Conservation (phyloP, 2,329 filamentous ascomycete species). For the Huntiella abstrusa region DNA sequence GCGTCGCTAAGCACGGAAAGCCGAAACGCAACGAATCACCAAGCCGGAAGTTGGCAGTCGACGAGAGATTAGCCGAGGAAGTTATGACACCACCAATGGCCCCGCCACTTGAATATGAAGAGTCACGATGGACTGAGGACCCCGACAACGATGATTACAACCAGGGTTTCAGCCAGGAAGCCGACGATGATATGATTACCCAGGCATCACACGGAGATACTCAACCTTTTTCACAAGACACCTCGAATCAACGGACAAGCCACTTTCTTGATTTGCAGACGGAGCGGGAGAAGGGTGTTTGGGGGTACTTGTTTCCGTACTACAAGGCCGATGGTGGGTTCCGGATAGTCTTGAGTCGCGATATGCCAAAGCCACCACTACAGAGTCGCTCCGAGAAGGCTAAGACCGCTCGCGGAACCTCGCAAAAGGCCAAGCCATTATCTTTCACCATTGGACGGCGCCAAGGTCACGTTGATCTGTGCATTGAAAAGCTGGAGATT, state of each 20-base stretch:
- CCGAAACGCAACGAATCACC: neutral
- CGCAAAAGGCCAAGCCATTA: slow-evolving; percentile 17
- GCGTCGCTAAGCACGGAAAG: neutral
- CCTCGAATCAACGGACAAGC: slow-evolving; percentile 22
- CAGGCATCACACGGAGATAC: slow-evolving; percentile 2
- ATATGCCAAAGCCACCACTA: slow-evolving; percentile 40
- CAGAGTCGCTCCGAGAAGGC: slow-evolving; percentile 20
- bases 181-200: neutral
- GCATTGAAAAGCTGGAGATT: slow-evolving; percentile 42
- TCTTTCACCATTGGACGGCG: slow-evolving; percentile 9
- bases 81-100: slow-evolving; percentile 1
- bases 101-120: neutral
- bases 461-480: slow-evolving; percentile 33
- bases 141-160: slow-evolving; percentile 3
- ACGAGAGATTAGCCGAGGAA: neutral
- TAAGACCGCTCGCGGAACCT: slow-evolving; percentile 19
- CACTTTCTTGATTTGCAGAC: slow-evolving; percentile 49
- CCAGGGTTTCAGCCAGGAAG: slow-evolving; percentile 2
- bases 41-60: neutral
- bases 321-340: slow-evolving; percentile 43
- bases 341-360: slow-evolving; percentile 51
- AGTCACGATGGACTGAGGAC: neutral
- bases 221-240: slow-evolving; percentile 7
- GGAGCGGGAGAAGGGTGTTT: slow-evolving; percentile 69
- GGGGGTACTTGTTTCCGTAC: slow-evolving; percentile 83